Evolutionary conservation across 2,329 filamentous ascomycete species (phyloP).

Genomic region (Fusarium siculi): DNA sequence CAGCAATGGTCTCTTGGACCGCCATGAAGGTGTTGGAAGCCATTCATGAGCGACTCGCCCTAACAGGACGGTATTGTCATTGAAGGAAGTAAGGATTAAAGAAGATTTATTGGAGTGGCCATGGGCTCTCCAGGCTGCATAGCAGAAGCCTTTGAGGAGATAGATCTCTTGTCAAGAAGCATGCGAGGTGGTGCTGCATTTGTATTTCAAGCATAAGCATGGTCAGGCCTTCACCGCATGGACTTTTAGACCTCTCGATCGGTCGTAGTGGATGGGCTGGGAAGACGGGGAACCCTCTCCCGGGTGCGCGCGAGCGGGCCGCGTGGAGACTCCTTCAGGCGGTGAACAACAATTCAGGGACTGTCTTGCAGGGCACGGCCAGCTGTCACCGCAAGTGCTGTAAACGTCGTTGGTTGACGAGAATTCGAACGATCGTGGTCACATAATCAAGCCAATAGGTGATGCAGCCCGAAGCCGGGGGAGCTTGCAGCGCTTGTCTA

Average conservation of each 20-base stretch:
- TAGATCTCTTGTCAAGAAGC: slow-evolving; percentile 20
- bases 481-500: slow-evolving; percentile 38
- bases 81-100: slow-evolving; percentile 31
- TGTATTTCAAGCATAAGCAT: slow-evolving; percentile 37
- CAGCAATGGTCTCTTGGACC: slow-evolving; percentile 35
- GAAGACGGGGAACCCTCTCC: slow-evolving; percentile 27
- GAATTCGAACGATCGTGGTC: slow-evolving; percentile 14
- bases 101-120: slow-evolving; percentile 27
- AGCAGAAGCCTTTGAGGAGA: slow-evolving; percentile 35
- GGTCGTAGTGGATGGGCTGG: slow-evolving; percentile 30
- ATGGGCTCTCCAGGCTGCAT: slow-evolving; percentile 42
- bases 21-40: slow-evolving; percentile 42
- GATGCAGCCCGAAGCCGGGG: slow-evolving; percentile 36
- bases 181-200: slow-evolving; percentile 37
- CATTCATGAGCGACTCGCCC: slow-evolving; percentile 43
- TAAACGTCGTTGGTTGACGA: slow-evolving; percentile 34
- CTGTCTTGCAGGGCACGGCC: slow-evolving; percentile 33
- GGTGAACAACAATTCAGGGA: slow-evolving; percentile 38
- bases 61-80: slow-evolving; percentile 43
- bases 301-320: slow-evolving; percentile 42
- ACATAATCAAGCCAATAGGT: slow-evolving; percentile 41
- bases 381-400: slow-evolving; percentile 46
- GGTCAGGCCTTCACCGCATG: slow-evolving; percentile 35
- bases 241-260: slow-evolving; percentile 11
- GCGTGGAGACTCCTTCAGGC: slow-evolving; percentile 42